Conservation (phyloP, 148 eudicot species). For the Talinum fruticosum region DNA sequence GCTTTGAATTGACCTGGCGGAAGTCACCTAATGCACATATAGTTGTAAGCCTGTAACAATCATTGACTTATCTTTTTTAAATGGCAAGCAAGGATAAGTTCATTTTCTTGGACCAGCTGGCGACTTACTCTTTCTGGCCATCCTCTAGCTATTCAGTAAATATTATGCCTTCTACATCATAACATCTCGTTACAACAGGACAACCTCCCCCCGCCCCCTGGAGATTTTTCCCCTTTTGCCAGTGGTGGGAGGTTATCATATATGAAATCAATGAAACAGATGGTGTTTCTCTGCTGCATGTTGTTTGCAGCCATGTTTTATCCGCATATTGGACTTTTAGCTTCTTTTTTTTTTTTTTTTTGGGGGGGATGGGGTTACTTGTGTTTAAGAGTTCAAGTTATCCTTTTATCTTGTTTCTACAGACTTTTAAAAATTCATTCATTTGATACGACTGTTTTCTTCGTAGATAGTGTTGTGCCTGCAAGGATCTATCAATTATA, state of each 20-base stretch:
- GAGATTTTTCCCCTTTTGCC: too few species aligned
- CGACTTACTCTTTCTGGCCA: not conserved
- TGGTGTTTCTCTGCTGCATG: too few species aligned
- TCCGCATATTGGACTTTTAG: not conserved
- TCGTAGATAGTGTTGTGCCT: slow-evolving; percentile 78
- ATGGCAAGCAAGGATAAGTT: not conserved
- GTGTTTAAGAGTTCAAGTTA: too few species aligned
- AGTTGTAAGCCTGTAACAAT: not conserved
- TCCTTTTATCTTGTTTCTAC: not conserved
- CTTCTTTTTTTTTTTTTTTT: not conserved
- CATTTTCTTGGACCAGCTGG: not conserved
- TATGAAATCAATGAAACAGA: too few species aligned
- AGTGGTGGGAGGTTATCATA: too few species aligned
- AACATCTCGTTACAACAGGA: not conserved
- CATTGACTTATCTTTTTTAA: not conserved
- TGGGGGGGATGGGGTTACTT: not conserved
- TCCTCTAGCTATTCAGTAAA: not conserved
- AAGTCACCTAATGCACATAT: not conserved
- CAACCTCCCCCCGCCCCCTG: not conserved
- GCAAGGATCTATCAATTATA: slow-evolving; percentile 82
- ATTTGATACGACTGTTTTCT: slow-evolving; percentile 10
- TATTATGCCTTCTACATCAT: not conserved
- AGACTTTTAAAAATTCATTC: not conserved
- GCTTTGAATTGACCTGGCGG: not conserved
- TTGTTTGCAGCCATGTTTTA: too few species aligned